Conservation (phyloP, 257 asterid genomes). For the Gentiana macrophylla region DNA sequence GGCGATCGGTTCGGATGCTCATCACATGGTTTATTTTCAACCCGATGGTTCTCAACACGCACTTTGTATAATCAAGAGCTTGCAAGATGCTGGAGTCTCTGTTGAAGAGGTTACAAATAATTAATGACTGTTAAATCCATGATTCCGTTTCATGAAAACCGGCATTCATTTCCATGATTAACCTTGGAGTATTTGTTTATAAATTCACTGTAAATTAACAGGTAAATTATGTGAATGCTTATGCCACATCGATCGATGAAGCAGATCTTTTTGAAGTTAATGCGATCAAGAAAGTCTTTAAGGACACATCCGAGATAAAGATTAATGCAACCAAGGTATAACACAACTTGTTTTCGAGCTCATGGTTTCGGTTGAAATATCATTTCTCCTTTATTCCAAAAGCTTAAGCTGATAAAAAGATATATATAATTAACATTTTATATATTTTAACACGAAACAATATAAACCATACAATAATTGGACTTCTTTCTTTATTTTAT, state of each 20-base stretch:
- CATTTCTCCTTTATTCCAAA: too few relatives aligned
- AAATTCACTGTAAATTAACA: background rate
- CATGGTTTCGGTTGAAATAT: too few relatives aligned
- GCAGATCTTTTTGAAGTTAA: conserved; percentile 70
- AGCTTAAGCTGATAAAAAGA: too few relatives aligned
- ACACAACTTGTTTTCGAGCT: background rate
- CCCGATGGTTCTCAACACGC: conserved; percentile 36
- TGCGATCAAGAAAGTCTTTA: conserved; percentile 60
- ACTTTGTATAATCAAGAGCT: conserved; percentile 34
- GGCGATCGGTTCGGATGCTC: conserved; percentile 31
- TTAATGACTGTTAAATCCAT: background rate
- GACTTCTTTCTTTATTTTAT: too few relatives aligned
- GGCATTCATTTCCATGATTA: too few relatives aligned
- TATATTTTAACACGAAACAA: too few relatives aligned
- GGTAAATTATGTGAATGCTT: conserved; percentile 74
- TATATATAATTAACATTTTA: too few relatives aligned
- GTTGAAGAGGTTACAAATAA: conserved; percentile 51
- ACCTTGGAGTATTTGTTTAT: too few relatives aligned
- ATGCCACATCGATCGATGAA: conserved; percentile 69
- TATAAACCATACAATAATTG: too few relatives aligned
- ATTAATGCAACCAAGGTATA: conserved; percentile 64
- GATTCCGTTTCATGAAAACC: too few relatives aligned
- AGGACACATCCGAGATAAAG: conserved; percentile 53
- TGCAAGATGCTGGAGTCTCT: conserved; percentile 36
- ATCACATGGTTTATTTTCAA: conserved; percentile 38